Conservation (phyloP, 2,329 filamentous ascomycete species). For the Cladosporium sp. region DNA sequence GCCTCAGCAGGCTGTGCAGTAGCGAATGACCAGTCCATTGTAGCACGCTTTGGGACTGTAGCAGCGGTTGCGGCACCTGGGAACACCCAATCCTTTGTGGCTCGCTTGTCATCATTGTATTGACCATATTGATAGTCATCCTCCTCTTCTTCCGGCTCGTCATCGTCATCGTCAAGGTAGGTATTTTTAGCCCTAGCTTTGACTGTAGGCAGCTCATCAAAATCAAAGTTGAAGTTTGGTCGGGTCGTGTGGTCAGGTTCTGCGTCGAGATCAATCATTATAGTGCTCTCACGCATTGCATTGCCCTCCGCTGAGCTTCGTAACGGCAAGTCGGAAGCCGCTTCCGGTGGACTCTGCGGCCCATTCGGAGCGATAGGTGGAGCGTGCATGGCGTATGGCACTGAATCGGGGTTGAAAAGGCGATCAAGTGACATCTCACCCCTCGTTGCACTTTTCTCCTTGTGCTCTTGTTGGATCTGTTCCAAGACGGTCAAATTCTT, state of each 20-base stretch:
- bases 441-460: constrained; percentile 54
- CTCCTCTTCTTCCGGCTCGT: constrained; percentile 34
- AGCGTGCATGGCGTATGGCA: constrained; percentile 56
- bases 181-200: constrained; percentile 43
- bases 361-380: constrained; percentile 39
- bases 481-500: constrained; percentile 23
- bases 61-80: constrained; percentile 33
- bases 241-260: constrained; percentile 31
- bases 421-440: constrained; percentile 55
- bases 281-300: constrained; percentile 46
- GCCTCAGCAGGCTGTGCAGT: constrained; percentile 31
- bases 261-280: constrained; percentile 57
- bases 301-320: constrained; percentile 35
- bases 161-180: constrained; percentile 30
- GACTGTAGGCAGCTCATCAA: constrained; percentile 52
- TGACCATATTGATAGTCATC: constrained; percentile 30
- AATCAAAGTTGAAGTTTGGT: constrained; percentile 42
- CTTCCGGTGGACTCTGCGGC: constrained; percentile 33
- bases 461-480: constrained; percentile 46
- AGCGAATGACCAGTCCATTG: constrained; percentile 47
- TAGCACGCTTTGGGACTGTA: constrained; percentile 37
- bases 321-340: constrained; percentile 30
- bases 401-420: constrained; percentile 52
- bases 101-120: constrained; percentile 36
- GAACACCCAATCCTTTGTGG: constrained; percentile 54